phyloP scores from a whole-genome alignment of 2,329 filamentous ascomycete species.

The Blastomyces percursus region DNA sequence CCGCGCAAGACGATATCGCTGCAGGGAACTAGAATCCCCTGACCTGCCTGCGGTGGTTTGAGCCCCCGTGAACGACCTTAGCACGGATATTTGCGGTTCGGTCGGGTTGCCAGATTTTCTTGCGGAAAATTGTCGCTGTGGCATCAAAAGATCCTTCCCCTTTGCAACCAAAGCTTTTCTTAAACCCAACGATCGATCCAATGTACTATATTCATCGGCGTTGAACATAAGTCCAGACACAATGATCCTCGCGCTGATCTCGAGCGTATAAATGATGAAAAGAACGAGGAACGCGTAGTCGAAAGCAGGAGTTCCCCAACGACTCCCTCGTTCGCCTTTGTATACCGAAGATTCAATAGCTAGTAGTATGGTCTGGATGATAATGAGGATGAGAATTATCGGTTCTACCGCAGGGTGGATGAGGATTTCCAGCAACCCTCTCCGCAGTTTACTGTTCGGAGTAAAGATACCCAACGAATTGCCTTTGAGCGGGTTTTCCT shows the following conservation, averaged over 20 bases:
- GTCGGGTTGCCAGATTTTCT: slow-evolving; percentile 33
- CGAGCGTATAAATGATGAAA: slow-evolving; percentile 82
- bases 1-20: slow-evolving; percentile 74
- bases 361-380: slow-evolving; percentile 79
- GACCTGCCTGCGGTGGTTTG: slow-evolving; percentile 50
- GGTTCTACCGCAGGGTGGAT: slow-evolving; percentile 83
- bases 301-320: slow-evolving; percentile 55
- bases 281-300: slow-evolving; percentile 74
- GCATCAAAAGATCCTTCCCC: slow-evolving; percentile 68
- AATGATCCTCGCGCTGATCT: slow-evolving; percentile 70
- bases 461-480: slow-evolving; percentile 77
- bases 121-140: slow-evolving; percentile 60
- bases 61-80: slow-evolving; percentile 64
- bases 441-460: slow-evolving; percentile 62
- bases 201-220: slow-evolving; percentile 80
- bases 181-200: slow-evolving; percentile 65
- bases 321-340: slow-evolving; percentile 41
- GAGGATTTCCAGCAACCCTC: slow-evolving; percentile 67
- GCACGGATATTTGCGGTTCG: slow-evolving; percentile 44
- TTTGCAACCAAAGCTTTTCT: slow-evolving; percentile 64
- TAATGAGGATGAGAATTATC: slow-evolving; percentile 71
- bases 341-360: slow-evolving; percentile 74
- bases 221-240: slow-evolving; percentile 93
- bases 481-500: slow-evolving; percentile 69
- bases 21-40: slow-evolving; percentile 60